Base-by-base conservation (phyloP, 78 protist species). In the Polysphondylium violaceum region DNA sequence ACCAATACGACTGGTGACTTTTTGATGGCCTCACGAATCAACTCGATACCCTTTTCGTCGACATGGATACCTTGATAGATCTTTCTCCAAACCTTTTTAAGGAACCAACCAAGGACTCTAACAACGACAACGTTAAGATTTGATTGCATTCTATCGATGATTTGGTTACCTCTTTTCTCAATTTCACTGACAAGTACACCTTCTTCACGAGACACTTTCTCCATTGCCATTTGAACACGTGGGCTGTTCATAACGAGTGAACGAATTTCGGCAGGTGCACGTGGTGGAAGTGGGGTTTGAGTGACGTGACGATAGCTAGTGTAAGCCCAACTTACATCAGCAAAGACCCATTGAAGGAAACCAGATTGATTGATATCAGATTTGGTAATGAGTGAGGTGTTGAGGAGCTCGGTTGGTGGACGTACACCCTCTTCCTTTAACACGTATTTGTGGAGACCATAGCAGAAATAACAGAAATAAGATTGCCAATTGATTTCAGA, bases 1-100 rank as follows among this genome's bases (percentile, higher is more conserved):
- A 96, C n/a, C 38, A 96, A 27, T 1, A 96, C 90, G 4, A 94
- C 75, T 19, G 97, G 97, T 50, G 92, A 74, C 61, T 95, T 92
- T 53, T 77, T 69, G 43, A 88, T 71, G 53, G 88, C 76, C 4
- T 74, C 89, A 38, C 94, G 59, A 58, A 88, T 74, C 16, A 27
- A 36, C 27, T 88, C 94, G 19, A 88, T 88, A 43, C 94, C 94
- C 43, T 88, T 88, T 61, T 88, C 94, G n/a, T 88, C 94, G 41
- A 91, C 95, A 40, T 78, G 88, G 40, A 91, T 81, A 14, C 90
- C 92, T 40, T 69, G 85, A 65, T 91, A 91, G 33, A 91, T 56
- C 75, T 77, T 91, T 55, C 95, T 63, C 90, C 86, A 91, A 27
- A 91, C 95, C 59, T 91, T 91, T 35, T 74, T 72, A 67, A 91